Conservation (phyloP, 2,329 filamentous ascomycete genomes). For the Calonectria henricotiae region DNA sequence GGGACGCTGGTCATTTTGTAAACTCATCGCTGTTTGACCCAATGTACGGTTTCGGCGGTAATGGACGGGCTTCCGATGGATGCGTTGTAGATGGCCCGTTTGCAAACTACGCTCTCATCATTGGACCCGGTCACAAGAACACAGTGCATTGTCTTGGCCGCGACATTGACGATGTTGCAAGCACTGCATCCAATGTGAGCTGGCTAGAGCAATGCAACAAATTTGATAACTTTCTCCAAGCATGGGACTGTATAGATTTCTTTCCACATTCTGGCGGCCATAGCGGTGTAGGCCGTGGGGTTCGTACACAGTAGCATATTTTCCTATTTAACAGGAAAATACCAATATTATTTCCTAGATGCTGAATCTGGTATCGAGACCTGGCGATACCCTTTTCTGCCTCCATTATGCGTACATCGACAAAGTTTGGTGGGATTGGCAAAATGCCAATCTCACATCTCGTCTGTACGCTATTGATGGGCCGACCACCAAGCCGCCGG, state of each 20-base stretch:
- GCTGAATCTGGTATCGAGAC: not conserved
- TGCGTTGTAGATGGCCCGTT: slow-evolving; percentile 12
- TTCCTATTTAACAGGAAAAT: not conserved
- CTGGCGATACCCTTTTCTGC: slow-evolving; percentile 1
- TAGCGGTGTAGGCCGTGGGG: slow-evolving; percentile 1
- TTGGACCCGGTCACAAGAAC: not conserved
- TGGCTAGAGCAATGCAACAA: slow-evolving; percentile 5
- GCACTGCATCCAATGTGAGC: slow-evolving; percentile 2
- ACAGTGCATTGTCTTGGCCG: slow-evolving; percentile 3
- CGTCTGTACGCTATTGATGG: not conserved
- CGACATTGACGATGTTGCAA: slow-evolving; percentile 1
- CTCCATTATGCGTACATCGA: slow-evolving; percentile 12
- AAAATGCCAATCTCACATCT: slow-evolving; percentile 8
- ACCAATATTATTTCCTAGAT: not conserved
- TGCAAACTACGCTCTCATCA: slow-evolving; percentile 18
- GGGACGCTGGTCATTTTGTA: not conserved
- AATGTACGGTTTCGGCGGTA: not conserved
- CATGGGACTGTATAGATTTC: slow-evolving; percentile 13
- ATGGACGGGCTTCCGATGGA: not conserved
- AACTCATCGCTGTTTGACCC: slow-evolving; percentile 8
- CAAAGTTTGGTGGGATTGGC: slow-evolving; percentile 15
- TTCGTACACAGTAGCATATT: not conserved
- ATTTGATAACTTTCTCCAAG: slow-evolving; percentile 3
- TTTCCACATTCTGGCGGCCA: slow-evolving; percentile 15
- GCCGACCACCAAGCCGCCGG: not conserved